Evolutionary conservation across 192 early-diverging fungal genomes (phyloP).

Genomic region (Backusella liffmaniae): DNA sequence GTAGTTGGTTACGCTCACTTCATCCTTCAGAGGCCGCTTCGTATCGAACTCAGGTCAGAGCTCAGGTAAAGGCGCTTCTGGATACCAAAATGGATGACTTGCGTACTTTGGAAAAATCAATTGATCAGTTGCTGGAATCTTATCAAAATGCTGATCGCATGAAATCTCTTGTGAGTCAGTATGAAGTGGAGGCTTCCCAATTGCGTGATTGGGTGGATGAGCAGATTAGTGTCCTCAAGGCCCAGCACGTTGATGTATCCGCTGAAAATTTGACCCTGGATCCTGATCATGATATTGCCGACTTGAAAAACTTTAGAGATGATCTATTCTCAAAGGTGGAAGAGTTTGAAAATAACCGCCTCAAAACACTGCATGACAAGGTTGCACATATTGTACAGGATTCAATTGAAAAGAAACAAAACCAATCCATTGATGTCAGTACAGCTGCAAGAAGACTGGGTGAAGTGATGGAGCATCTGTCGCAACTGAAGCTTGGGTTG

Average conservation of each 20-base stretch:
- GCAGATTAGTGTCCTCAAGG: constrained; percentile 7
- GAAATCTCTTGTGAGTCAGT: constrained; percentile 7
- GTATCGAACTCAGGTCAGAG: constrained; percentile 11
- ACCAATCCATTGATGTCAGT: constrained; percentile 9
- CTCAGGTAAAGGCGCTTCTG: constrained; percentile 11
- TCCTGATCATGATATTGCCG: background rate
- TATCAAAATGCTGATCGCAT: constrained; percentile 10
- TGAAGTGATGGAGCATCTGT: constrained; percentile 16
- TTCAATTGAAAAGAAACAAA: constrained; percentile 16
- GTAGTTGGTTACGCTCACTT: background rate
- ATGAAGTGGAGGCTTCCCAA: constrained; percentile 15
- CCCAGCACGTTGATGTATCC: constrained; percentile 26
- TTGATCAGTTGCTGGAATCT: background rate
- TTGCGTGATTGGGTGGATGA: constrained; percentile 26
- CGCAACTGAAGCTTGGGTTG: constrained; percentile 15
- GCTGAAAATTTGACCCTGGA: background rate
- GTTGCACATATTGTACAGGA: constrained; percentile 17
- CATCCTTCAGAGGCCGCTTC: background rate
- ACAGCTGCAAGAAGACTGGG: constrained; percentile 15
- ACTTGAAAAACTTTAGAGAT: background rate
- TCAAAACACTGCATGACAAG: constrained; percentile 22
- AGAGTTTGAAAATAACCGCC: constrained; percentile 19
- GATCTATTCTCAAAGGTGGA: constrained; percentile 7
- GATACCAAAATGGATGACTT: constrained; percentile 14
- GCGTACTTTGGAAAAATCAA: background rate